Base-by-base conservation (phyloP, 192 early-diverging fungal genomes). In the Umbelopsis sp. region DNA sequence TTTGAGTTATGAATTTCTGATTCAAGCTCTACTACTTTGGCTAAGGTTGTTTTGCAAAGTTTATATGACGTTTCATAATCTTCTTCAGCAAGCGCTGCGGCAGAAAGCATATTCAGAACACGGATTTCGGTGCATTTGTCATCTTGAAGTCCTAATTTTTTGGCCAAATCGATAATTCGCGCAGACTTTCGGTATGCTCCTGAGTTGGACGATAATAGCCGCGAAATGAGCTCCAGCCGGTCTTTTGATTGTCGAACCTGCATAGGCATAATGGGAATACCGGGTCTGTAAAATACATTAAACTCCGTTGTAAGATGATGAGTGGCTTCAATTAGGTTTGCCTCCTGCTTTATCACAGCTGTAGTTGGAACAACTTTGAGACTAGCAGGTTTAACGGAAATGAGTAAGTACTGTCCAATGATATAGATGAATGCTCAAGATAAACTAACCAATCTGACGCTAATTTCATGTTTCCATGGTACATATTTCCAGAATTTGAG, bases 261-360 rank as follows among this genome's bases (percentile, higher is more conserved):
- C 46, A 93, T 85, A 1, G 92, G 92, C 27, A 91, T 81, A n/a
- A 91, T 81, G 9, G 74, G 67, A 8, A 83, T 80, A 10, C 81
- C 83, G 11, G 84, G 79, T 46, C 74, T 73, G 27, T 82, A 74
- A 47, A 67, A 73, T 22, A 86, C 71, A 49, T 85, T 82, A 55
- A 84, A 86, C 18, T 80, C 80, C 4, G 68, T 67, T 8, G 80
- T 84, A 30, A 92, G 77, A 25, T 80, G 80, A 76, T 91, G 84
- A 1, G 89, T 90, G 8, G 90, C 92, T 58, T 93, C 87, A 21
- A 93, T 91, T 21, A 92, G 76, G 55, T 89, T 82, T 49, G 88
- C 71, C 74, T 92, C 90, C 11, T 65, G 67, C 41, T 84, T 76
- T 25, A 89, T 84, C 3, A 66, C 69, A 11, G 84, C 79, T 11